A percentile compares a stretch with the other conserved stretches of the same genome.
Conservation (phyloP, 495 filamentous ascomycete species). For the Penicillium psychrofluorescens region DNA sequence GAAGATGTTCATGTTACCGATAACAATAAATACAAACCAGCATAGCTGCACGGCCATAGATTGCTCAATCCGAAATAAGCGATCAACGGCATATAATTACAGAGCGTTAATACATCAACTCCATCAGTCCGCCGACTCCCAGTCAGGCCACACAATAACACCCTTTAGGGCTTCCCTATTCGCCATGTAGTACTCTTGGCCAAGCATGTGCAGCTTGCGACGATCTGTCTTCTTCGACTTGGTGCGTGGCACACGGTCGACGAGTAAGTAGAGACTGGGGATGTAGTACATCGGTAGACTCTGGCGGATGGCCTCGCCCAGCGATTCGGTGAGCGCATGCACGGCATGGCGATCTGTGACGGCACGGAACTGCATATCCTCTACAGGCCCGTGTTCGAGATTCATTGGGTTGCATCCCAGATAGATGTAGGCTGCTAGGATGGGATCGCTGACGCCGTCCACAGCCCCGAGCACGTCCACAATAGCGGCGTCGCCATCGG, state of each 20-base stretch:
- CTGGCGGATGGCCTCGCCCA: slow-evolving; percentile 5
- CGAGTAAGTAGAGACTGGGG: slow-evolving; percentile 15
- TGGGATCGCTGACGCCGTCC: slow-evolving; percentile 16
- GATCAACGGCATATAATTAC: no score
- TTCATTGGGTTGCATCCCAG: slow-evolving; percentile 11
- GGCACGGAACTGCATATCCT: slow-evolving; percentile 12
- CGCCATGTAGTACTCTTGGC: slow-evolving; percentile 12
- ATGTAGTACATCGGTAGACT: slow-evolving; percentile 16
- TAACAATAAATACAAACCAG: no score
- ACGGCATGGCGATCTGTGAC: slow-evolving; percentile 4
- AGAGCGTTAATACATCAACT: no score
- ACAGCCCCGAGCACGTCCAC: slow-evolving; percentile 18
- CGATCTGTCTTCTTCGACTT: slow-evolving; percentile 39
- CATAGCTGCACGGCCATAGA: no score
- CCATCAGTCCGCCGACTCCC: background rate
- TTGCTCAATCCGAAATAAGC: no score
- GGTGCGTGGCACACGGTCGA: slow-evolving; percentile 30
- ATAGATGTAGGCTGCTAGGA: slow-evolving; percentile 15
- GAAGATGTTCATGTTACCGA: no score
- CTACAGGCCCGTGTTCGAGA: background rate
- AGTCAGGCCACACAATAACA: slow-evolving; percentile 10
- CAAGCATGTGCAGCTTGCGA: slow-evolving; percentile 16
- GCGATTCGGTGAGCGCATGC: background rate
- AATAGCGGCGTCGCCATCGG: slow-evolving; percentile 9
- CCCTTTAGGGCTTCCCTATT: slow-evolving; percentile 9